Evolutionary conservation across 495 filamentous ascomycete species (phyloP), one percentile per base, ranked within the genome.

Genomic region (Lindgomyces ingoldianus): DNA sequence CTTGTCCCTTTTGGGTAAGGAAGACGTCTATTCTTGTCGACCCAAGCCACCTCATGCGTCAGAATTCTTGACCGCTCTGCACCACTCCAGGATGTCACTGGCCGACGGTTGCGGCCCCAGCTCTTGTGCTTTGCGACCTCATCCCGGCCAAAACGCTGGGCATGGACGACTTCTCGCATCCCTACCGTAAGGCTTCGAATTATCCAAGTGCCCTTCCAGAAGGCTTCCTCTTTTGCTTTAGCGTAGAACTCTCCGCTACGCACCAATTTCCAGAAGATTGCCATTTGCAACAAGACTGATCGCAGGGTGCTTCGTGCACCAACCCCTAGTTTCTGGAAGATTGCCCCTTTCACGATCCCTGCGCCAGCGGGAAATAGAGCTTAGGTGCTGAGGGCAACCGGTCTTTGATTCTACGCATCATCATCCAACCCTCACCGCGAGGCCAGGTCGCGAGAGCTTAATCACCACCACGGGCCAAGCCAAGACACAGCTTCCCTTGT

Each of bases 181-280:
- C 66, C 56, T 54, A 44, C 61, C 46, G 42, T 51, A 70, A 58
- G 62, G 67, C 67, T 65, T 49, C 11, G 21, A 22, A 30, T 56
- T 59, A 70, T 66, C 68, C 51, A 58, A 70, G 68, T 59, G 57
- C 50, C 67, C 56, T 70, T 67, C 68, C 45, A 50, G 63, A 70
- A 67, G 54, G 18, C 49, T 66, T 54, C 68, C 48, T 30, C 33
- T 50, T 67, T 45, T 1, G 62, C 24, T 30, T 30, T 70, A 70
- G 68, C 67, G 21, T 30, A 19, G 29, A 44, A n/a, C 25, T 39
- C 22, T n/a, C 51, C 25, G 29, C 52, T 41, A 27, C 52, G 33
- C 12, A 46, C 33, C 63, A 70, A 70, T 70, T 67, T 70, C 68
- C 68, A 70, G 63, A 62, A 70, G 62, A 66, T 63, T 70, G 51